Evolutionary conservation across 2,329 filamentous ascomycete species (phyloP), one percentile per base, ranked within the genome.

Genomic region (Diaporthe aspalathi): DNA sequence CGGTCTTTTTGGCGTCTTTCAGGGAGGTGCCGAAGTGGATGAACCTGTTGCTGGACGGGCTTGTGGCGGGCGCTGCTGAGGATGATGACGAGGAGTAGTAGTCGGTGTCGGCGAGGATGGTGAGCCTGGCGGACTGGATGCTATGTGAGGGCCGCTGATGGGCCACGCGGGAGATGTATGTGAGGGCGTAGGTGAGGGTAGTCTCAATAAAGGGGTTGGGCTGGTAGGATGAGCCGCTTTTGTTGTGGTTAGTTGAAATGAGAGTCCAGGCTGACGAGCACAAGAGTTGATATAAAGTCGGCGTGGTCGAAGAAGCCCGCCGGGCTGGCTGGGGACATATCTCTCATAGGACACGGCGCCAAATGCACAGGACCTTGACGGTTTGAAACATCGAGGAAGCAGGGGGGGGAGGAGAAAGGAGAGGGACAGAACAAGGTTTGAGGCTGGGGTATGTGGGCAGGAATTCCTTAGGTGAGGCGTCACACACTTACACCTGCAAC

Each of bases 101-200:
- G 84, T 97, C 94, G 78, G 96, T 95, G 83, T 98, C 94, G 72
- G 96, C 95, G 45, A 98, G 89, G 79, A 99, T 95, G 73, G 93
- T 94, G 80, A 98, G 89, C 17, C 90, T 90, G 38, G 92, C 84
- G 5, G 94, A 89, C 17, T 87, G 87, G 78, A 96, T 90, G 78
- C 83, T 87, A 75, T 83, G 81, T 47, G 78, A 76, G 7, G 82
- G 77, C 53, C 78, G 78, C 66, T 81, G 79, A 73, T 76, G 74
- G 75, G 82, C 77, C 74, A 84, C 73, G 63, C 81, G 79, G 80
- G 86, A 80, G 83, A 94, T 91, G 83, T 97, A 98, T 69, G 92
- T 96, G 76, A 98, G 88, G 69, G 90, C 93, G 84, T 97, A 98
- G 81, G 88, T 90, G 71, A 99, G 87, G 1, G 96, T 93, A 14